These are phyloP conservation scores for Hypoxylon fragiforme DNA, from an alignment of 495 filamentous ascomycete species.

Conservation along the genomic window DNA sequence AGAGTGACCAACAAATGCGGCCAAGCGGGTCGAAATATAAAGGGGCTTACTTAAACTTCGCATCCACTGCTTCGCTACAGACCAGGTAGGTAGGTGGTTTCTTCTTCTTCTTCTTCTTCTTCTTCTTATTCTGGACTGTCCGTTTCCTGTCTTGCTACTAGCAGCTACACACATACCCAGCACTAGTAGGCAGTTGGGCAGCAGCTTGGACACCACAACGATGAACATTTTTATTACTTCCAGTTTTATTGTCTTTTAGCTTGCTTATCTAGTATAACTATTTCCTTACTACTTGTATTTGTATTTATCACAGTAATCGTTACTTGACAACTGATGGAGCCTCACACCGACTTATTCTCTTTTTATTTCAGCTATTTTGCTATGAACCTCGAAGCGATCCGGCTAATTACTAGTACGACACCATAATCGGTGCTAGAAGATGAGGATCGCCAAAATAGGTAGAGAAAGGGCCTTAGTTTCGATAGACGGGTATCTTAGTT, in stretches of 20 bases:
- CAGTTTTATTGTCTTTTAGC: no score
- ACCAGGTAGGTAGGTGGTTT: no score
- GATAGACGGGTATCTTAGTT: conserved; percentile 5
- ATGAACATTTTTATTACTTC: no score
- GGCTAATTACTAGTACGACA: conserved; percentile 12
- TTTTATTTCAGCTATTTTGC: neutral
- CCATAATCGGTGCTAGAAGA: conserved; percentile 7
- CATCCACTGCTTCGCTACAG: neutral
- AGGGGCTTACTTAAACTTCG: conserved; percentile 1
- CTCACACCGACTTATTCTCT: neutral
- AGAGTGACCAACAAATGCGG: conserved; percentile 9
- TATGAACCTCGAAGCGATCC: neutral
- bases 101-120: neutral
- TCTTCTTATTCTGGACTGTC: neutral
- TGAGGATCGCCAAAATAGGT: conserved; percentile 2
- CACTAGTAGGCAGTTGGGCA: no score
- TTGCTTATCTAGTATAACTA: no score
- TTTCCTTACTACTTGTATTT: no score
- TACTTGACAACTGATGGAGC: neutral
- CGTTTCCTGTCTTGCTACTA: no score
- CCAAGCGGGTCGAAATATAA: conserved; percentile 6
- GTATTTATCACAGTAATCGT: no score
- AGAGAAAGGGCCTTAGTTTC: conserved; percentile 13
- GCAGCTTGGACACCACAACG: no score
- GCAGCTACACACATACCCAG: neutral